Evolutionary conservation across 108 stramenopile species (phyloP).

Genomic region (Nitzschia putrida): DNA sequence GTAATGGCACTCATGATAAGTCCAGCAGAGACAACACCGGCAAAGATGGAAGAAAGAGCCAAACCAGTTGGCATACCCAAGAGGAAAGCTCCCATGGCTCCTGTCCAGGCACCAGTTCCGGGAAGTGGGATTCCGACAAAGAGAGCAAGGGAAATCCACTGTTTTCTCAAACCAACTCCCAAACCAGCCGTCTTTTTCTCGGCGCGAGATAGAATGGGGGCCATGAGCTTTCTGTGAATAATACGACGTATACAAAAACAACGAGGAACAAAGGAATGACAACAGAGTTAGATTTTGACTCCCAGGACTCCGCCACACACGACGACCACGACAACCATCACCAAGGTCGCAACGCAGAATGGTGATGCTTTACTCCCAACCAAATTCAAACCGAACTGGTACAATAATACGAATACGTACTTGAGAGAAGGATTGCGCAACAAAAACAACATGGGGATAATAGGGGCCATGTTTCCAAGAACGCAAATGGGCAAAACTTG

Average conservation of each 20-base stretch:
- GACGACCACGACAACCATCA: too few relatives aligned
- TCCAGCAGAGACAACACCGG: slow-evolving; percentile 91
- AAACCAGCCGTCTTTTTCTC: slow-evolving; percentile 80
- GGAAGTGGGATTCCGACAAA: slow-evolving; percentile 97
- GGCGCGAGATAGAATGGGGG: slow-evolving; percentile 76
- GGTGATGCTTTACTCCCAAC: too few relatives aligned
- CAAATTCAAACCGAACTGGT: too few relatives aligned
- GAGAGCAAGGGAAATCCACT: slow-evolving; percentile 89
- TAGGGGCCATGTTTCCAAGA: slow-evolving; percentile 91
- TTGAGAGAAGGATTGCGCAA: slow-evolving; percentile 74
- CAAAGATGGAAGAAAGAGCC: slow-evolving; percentile 86
- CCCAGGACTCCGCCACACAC: too few relatives aligned
- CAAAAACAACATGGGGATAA: slow-evolving; percentile 79
- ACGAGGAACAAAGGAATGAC: neutral
- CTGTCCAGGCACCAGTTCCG: slow-evolving; percentile 97
- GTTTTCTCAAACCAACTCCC: slow-evolving; percentile 78
- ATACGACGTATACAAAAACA: neutral
- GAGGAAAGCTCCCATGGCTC: slow-evolving; percentile 93
- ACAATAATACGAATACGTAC: slow-evolving; percentile 40
- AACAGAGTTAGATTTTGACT: too few relatives aligned
- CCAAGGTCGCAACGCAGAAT: too few relatives aligned
- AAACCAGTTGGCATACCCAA: slow-evolving; percentile 87
- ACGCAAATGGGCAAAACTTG: slow-evolving; percentile 86
- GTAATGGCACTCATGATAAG: slow-evolving; percentile 88
- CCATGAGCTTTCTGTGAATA: slow-evolving; percentile 65